Evolutionary conservation across 495 filamentous ascomycete genomes (phyloP).

Genomic region (Tuber indicum): DNA sequence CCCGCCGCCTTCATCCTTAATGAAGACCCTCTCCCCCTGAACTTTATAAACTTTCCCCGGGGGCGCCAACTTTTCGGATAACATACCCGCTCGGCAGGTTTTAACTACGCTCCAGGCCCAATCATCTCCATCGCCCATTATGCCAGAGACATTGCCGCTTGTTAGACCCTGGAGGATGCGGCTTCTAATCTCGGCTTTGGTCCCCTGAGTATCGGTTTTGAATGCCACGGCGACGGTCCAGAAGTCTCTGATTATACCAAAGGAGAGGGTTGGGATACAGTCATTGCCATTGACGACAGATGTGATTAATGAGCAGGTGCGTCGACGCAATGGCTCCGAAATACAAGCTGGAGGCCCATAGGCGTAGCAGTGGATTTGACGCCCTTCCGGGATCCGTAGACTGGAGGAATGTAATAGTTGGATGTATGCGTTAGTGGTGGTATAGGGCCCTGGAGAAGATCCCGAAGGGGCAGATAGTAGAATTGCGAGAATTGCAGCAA

Average conservation of each 20-base stretch:
- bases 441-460: slow-evolving; percentile 52
- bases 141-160: slow-evolving; percentile 46
- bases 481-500: slow-evolving; percentile 66
- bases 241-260: slow-evolving; percentile 69
- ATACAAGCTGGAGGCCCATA: slow-evolving; percentile 70
- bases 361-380: slow-evolving; percentile 71
- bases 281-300: slow-evolving; percentile 67
- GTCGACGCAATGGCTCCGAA: slow-evolving; percentile 63
- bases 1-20: slow-evolving; percentile 27
- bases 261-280: slow-evolving; percentile 64
- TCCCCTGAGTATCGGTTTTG: slow-evolving; percentile 60
- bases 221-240: slow-evolving; percentile 65
- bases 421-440: slow-evolving; percentile 45
- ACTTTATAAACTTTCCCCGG: slow-evolving; percentile 72
- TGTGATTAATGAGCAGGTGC: slow-evolving; percentile 68
- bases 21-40: slow-evolving; percentile 57
- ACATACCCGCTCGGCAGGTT: slow-evolving; percentile 61
- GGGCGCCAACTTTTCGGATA: slow-evolving; percentile 62
- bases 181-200: slow-evolving; percentile 58
- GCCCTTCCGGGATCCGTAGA: slow-evolving; percentile 56
- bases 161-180: slow-evolving; percentile 48
- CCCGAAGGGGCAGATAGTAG: slow-evolving; percentile 60
- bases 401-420: slow-evolving; percentile 46
- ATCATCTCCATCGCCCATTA: slow-evolving; percentile 54
- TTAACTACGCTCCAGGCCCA: slow-evolving; percentile 67